A percentile compares a stretch with the other conserved stretches of the same genome.
Conservation (phyloP, 495 filamentous ascomycete species). For the Aspergillus carlsbadensis region DNA sequence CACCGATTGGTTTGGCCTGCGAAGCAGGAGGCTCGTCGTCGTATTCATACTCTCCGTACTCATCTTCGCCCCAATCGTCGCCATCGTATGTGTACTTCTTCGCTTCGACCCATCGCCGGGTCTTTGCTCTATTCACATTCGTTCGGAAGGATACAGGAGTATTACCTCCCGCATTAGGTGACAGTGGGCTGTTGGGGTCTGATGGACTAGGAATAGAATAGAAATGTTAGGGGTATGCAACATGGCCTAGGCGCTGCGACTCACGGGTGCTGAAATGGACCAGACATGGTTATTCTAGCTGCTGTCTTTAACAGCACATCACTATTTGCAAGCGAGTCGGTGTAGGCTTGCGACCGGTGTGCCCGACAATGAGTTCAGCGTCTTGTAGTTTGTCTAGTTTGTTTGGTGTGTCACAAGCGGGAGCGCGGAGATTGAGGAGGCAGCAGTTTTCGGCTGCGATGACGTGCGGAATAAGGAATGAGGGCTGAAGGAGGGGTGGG, state of each 20-base stretch:
- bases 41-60: constrained; percentile 78
- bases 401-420: not conserved
- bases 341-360: constrained; percentile 7
- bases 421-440: not conserved
- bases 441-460: constrained; percentile 9
- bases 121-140: constrained; percentile 88
- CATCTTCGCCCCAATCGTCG: constrained; percentile 89
- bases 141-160: constrained; percentile 63
- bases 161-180: constrained; percentile 27
- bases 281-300: constrained; percentile 18
- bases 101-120: constrained; percentile 92
- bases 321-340: not conserved
- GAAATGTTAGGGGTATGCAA: not conserved
- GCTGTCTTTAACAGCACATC: constrained; percentile 1
- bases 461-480: constrained; percentile 12
- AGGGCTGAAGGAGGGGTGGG: not conserved
- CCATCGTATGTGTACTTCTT: constrained; percentile 87
- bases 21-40: constrained; percentile 51
- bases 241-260: constrained; percentile 12
- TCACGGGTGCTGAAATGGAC: constrained; percentile 23
- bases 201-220: constrained; percentile 16
- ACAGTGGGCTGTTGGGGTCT: constrained; percentile 31
- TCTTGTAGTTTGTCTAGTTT: not conserved
- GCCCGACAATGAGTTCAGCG: not conserved
- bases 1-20: constrained; percentile 37